A percentile compares a stretch with the other conserved stretches of the same genome.
Evolutionary conservation across 192 early-diverging fungal genomes (phyloP).

Genomic region (Backusella parvicylindrica): DNA sequence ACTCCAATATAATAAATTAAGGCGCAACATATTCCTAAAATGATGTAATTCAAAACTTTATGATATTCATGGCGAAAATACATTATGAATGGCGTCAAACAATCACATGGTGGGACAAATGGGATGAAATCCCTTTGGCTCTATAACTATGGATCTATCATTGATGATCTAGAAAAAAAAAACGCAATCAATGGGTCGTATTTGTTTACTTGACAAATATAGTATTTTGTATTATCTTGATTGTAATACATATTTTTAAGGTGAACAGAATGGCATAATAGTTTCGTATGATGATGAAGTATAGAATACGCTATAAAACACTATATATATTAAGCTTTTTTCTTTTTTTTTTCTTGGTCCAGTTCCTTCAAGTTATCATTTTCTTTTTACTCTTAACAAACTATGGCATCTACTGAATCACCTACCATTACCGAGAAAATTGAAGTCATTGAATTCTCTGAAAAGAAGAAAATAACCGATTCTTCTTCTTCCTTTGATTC

Average conservation of each 20-base stretch:
- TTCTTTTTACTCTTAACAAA: neutral
- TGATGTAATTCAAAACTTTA: neutral
- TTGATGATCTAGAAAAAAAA: neutral
- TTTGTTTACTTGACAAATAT: neutral
- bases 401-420: neutral
- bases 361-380: neutral
- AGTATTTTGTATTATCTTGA: neutral
- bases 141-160: neutral
- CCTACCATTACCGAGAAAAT: neutral
- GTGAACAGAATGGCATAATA: neutral
- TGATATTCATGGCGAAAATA: neutral
- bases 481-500: conserved; percentile 5
- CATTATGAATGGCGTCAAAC: neutral
- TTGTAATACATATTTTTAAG: neutral
- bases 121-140: neutral
- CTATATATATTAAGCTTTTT: neutral
- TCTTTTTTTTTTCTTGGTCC: neutral
- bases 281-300: neutral
- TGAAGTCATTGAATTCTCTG: neutral
- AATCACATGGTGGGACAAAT: neutral
- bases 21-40: neutral
- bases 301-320: neutral
- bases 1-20: neutral
- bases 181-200: neutral
- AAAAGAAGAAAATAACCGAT: neutral